phyloP scores from a whole-genome alignment of 306 rosid species.

The Medicago lupulina region DNA sequence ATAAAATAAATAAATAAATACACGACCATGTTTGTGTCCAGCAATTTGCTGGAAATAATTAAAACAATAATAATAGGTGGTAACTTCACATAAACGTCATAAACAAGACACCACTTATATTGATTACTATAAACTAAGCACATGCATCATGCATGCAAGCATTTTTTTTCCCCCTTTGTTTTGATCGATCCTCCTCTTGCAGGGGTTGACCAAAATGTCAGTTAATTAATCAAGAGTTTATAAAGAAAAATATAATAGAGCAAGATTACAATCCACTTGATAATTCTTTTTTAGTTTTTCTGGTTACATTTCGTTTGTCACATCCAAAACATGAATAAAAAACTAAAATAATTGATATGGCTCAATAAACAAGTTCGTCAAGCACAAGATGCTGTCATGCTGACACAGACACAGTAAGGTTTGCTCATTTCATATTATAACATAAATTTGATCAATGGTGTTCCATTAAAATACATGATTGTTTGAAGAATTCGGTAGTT shows the following conservation, averaged over 20 bases:
- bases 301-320: constrained; percentile 28
- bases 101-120: constrained; percentile 4
- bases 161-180: neutral
- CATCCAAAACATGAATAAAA: neutral
- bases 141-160: neutral
- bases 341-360: constrained; percentile 28
- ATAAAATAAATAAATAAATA: too few relatives aligned
- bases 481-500: constrained; percentile 10
- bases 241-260: constrained; percentile 24
- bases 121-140: constrained; percentile 27
- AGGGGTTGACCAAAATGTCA: constrained; percentile 52
- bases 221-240: constrained; percentile 19
- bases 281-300: neutral
- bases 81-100: constrained; percentile 7
- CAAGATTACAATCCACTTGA: constrained; percentile 39
- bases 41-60: too few relatives aligned
- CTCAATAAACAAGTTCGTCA: constrained; percentile 35
- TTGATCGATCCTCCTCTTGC: constrained; percentile 37
- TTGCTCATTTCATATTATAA: constrained; percentile 26
- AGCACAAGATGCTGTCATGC: constrained; percentile 39
- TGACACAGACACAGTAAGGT: constrained; percentile 13
- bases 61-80: too few relatives aligned
- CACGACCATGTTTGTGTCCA: too few relatives aligned
- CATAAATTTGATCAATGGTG: neutral
- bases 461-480: neutral